Percentiles rank a stretch among this genome's conserved stretches.
These are phyloP conservation scores for Asterophora parasitica DNA, from an alignment of 768 basidiomycete species.

Conservation along the genomic window DNA sequence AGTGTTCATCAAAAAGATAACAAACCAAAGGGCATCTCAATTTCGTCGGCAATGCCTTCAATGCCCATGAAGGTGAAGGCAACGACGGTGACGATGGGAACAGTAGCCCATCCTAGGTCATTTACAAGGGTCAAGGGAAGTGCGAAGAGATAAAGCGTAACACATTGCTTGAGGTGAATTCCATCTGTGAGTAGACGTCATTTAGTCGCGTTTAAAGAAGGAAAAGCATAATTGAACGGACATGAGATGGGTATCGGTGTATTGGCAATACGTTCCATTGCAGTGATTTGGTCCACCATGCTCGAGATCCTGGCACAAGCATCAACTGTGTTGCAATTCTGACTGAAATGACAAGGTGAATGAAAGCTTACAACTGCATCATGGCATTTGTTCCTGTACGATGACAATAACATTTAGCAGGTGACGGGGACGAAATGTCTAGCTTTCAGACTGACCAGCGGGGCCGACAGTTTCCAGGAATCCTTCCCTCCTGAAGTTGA, in stretches of 20 bases:
- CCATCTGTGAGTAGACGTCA: slow-evolving; percentile 46
- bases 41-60: slow-evolving; percentile 92
- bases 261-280: slow-evolving; percentile 89
- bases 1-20: slow-evolving; percentile 2
- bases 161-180: slow-evolving; percentile 92
- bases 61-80: slow-evolving; percentile 93
- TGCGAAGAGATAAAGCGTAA: slow-evolving; percentile 88
- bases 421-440: not conserved
- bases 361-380: slow-evolving; percentile 52
- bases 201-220: not conserved
- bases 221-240: slow-evolving; percentile 26
- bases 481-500: slow-evolving; percentile 73
- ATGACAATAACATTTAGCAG: not conserved
- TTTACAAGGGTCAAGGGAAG: slow-evolving; percentile 83
- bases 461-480: slow-evolving; percentile 87
- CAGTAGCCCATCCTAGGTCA: slow-evolving; percentile 77
- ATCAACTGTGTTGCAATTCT: slow-evolving; percentile 2
- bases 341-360: not conserved
- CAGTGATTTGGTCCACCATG: slow-evolving; percentile 81
- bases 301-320: slow-evolving; percentile 52
- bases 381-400: slow-evolving; percentile 71
- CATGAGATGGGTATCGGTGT: slow-evolving; percentile 79
- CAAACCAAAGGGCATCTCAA: slow-evolving; percentile 92
- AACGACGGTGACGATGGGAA: slow-evolving; percentile 82
- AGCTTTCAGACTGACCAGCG: slow-evolving; percentile 47